Percentiles rank a stretch among this genome's conserved stretches.
Evolutionary conservation across 345 rosid genomes (phyloP).

Genomic region (Syzygium aromaticum): DNA sequence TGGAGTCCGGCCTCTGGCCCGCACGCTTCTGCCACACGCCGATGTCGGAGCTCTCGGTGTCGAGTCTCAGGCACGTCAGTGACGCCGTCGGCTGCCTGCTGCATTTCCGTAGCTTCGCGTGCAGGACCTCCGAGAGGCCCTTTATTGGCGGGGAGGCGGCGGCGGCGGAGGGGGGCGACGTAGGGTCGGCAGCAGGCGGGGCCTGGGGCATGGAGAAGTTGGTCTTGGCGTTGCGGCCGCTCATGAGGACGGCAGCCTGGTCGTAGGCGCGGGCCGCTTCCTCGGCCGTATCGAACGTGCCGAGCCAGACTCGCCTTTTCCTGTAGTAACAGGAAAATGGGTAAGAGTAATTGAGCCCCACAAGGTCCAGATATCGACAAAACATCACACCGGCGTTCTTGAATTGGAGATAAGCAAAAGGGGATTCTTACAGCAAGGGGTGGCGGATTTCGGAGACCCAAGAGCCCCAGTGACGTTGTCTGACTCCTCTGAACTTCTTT

Average conservation of each 20-base stretch:
- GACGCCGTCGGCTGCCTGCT: slow-evolving; percentile 45
- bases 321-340: slow-evolving; percentile 4
- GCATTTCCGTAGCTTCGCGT: slow-evolving; percentile 46
- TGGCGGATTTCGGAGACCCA: slow-evolving; percentile 67
- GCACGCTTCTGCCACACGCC: slow-evolving; percentile 65
- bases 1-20: slow-evolving; percentile 36
- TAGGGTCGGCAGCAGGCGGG: neutral
- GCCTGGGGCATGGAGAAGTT: slow-evolving; percentile 31
- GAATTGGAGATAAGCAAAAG: neutral
- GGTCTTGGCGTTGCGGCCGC: slow-evolving; percentile 50
- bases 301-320: slow-evolving; percentile 58
- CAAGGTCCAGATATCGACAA: neutral
- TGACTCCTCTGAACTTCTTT: slow-evolving; percentile 56
- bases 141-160: neutral
- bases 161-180: neutral
- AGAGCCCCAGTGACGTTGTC: slow-evolving; percentile 72
- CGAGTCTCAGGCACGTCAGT: slow-evolving; percentile 49
- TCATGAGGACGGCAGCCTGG: slow-evolving; percentile 46
- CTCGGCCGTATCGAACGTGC: slow-evolving; percentile 54
- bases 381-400: neutral
- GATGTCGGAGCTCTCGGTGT: slow-evolving; percentile 48
- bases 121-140: slow-evolving; percentile 30
- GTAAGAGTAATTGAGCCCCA: neutral
- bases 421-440: slow-evolving; percentile 32
- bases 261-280: slow-evolving; percentile 54